phyloP scores from a whole-genome alignment of 2,329 filamentous ascomycete genomes.

The Fusarium nygamai region DNA sequence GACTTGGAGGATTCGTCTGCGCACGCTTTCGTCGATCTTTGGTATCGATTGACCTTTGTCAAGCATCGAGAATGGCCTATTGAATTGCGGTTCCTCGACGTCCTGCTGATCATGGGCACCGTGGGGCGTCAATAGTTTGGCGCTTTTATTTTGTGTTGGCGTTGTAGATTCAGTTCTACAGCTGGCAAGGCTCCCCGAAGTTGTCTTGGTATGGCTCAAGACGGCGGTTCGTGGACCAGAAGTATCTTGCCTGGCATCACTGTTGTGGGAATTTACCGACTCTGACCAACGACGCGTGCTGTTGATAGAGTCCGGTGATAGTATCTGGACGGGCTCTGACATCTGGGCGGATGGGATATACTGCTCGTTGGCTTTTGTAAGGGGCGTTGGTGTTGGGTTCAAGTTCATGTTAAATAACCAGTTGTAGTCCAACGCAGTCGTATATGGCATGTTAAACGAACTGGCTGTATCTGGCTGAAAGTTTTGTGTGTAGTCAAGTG shows the following conservation, averaged over 20 bases:
- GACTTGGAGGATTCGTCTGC: not conserved
- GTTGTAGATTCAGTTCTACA: not conserved
- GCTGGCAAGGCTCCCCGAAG: not conserved
- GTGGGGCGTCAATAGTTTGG: not conserved
- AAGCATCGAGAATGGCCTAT: constrained; percentile 3
- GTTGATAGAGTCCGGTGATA: constrained; percentile 33
- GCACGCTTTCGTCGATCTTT: not conserved
- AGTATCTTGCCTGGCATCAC: not conserved
- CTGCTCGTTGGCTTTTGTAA: not conserved
- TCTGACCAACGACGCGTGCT: constrained; percentile 32
- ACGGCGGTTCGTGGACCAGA: not conserved
- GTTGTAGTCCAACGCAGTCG: constrained; percentile 69
- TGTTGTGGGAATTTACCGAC: not conserved
- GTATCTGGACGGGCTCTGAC: not conserved
- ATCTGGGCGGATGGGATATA: not conserved
- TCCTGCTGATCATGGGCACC: not conserved
- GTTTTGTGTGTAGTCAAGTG: constrained; percentile 58
- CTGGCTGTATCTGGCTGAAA: constrained; percentile 70
- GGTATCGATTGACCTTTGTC: not conserved
- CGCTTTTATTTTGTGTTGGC: not conserved
- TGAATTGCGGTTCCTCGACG: not conserved
- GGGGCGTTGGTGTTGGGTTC: not conserved
- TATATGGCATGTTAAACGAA: constrained; percentile 73
- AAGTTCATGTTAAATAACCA: constrained; percentile 65
- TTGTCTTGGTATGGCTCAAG: not conserved